phyloP scores from a whole-genome alignment of 164 flowering plant genomes.

The Nymphaea colorata region DNA sequence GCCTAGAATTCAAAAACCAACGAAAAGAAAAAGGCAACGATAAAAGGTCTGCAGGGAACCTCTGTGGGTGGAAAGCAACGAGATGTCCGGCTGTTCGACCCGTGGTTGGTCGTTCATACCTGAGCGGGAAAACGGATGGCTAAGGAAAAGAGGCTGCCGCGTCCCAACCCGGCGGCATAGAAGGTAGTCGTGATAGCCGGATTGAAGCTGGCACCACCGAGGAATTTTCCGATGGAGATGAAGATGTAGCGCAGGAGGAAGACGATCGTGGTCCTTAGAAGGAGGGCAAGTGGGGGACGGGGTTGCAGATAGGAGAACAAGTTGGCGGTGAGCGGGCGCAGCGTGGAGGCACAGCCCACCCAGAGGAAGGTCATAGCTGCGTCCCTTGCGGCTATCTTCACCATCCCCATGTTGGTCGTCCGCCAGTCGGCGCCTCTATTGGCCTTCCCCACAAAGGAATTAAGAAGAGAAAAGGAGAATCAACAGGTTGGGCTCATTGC shows the following conservation, averaged over 20 bases:
- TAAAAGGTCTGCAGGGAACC: background rate
- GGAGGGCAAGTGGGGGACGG: conserved; percentile 13
- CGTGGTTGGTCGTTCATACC: conserved; percentile 17
- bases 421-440: background rate
- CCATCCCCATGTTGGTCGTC: conserved; percentile 4
- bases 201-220: conserved; percentile 81
- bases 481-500: too few relatives aligned
- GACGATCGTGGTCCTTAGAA: conserved; percentile 29
- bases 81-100: too few relatives aligned
- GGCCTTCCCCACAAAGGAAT: background rate
- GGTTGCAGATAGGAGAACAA: conserved; percentile 26
- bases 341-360: conserved; percentile 43
- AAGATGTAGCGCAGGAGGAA: conserved; percentile 34
- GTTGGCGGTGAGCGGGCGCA: conserved; percentile 31
- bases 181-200: conserved; percentile 60
- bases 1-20: conserved; percentile 23
- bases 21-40: background rate
- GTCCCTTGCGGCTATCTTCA: conserved; percentile 44
- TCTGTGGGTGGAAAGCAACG: too few relatives aligned
- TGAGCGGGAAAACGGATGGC: conserved; percentile 80
- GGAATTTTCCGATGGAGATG: conserved; percentile 25
- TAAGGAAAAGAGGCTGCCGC: conserved; percentile 48
- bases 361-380: conserved; percentile 49
- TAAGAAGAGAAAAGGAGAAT: too few relatives aligned
- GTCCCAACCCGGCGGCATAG: conserved; percentile 60